phyloP scores from a whole-genome alignment of 208 protist genomes.

The Kentomonas sorsogonicus region DNA sequence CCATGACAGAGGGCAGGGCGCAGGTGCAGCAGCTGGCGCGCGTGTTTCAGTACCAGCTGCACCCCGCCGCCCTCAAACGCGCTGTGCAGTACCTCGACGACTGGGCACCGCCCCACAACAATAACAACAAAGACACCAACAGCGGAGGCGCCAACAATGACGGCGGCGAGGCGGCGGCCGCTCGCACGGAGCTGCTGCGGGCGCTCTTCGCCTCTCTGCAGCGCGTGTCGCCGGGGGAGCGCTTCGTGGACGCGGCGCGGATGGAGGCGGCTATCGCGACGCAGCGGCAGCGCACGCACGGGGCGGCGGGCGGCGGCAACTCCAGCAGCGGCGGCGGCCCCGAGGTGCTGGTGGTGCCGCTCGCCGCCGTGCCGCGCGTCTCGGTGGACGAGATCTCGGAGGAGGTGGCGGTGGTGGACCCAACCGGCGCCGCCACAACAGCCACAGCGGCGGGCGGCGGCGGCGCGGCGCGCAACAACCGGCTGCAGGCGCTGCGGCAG shows the following conservation, averaged over 20 bases:
- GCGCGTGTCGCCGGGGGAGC: too few relatives aligned
- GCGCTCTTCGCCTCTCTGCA: too few relatives aligned
- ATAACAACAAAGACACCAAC: conserved; percentile 30
- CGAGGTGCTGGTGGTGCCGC: conserved; percentile 32
- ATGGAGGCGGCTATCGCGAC: conserved; percentile 45
- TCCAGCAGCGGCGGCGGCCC: conserved; percentile 20
- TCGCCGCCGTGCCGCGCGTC: conserved; percentile 41
- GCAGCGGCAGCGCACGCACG: conserved; percentile 39
- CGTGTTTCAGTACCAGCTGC: conserved; percentile 69
- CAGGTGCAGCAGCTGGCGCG: conserved; percentile 66
- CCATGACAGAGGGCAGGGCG: conserved; percentile 41
- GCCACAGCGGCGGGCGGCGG: too few relatives aligned
- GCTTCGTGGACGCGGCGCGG: conserved; percentile 58
- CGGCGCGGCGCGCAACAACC: too few relatives aligned
- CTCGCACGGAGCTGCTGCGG: too few relatives aligned
- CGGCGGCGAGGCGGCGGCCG: too few relatives aligned
- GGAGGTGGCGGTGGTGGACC: conserved; percentile 33
- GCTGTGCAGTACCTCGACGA: conserved; percentile 59
- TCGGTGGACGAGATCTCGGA: conserved; percentile 64
- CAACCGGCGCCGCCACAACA: background rate
- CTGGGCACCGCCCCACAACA: too few relatives aligned
- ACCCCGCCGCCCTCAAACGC: conserved; percentile 65
- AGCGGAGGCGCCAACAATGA: too few relatives aligned
- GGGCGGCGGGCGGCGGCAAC: too few relatives aligned
- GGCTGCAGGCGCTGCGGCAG: conserved; percentile 60